phyloP scores from a whole-genome alignment of 345 rosid genomes.

The Litchi chinensis region DNA sequence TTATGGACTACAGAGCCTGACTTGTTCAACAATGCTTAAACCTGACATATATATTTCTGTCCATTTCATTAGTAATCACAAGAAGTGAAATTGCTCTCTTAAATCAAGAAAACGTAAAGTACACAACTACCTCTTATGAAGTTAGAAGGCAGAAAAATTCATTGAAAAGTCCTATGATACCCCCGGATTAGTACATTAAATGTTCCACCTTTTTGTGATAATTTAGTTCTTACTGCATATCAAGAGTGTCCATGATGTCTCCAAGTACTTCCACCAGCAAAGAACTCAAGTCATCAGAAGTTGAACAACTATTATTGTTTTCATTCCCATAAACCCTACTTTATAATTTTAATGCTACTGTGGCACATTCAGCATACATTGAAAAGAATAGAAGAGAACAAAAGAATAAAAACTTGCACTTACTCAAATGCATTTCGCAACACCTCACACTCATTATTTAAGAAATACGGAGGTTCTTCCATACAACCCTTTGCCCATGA shows the following conservation, averaged over 20 bases:
- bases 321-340: neutral
- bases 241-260: neutral
- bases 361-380: slow-evolving; percentile 5
- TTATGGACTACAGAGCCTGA: neutral
- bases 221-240: neutral
- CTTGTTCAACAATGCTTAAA: slow-evolving; percentile 10
- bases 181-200: neutral
- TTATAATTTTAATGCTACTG: neutral
- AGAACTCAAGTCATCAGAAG: slow-evolving; percentile 1
- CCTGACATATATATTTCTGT: neutral
- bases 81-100: neutral
- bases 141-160: slow-evolving; percentile 12
- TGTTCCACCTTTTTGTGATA: neutral
- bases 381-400: slow-evolving; percentile 5
- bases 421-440: slow-evolving; percentile 80
- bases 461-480: slow-evolving; percentile 74
- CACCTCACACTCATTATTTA: slow-evolving; percentile 76
- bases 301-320: neutral
- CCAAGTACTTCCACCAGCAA: slow-evolving; percentile 5
- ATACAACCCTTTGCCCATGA: slow-evolving; percentile 78
- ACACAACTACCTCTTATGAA: neutral
- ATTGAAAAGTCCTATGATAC: neutral
- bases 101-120: neutral
- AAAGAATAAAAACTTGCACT: slow-evolving; percentile 25
- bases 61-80: neutral